Base-by-base conservation (phyloP, 257 asterid genomes). In the Ilex aquifolium region DNA sequence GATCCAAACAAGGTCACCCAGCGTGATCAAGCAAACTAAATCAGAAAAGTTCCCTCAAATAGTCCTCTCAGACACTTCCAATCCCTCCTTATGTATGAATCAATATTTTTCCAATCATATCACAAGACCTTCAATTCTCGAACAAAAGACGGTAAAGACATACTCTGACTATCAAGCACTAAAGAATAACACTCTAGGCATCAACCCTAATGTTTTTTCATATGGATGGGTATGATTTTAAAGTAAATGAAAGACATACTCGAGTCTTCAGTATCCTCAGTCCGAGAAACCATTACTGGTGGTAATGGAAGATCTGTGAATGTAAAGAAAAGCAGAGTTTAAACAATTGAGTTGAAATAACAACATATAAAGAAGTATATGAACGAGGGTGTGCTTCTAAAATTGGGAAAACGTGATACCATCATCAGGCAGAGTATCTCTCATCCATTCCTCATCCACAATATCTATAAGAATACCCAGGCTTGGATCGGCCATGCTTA, bases 381-480 rank as follows among this genome's bases (percentile, higher is more conserved):
- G 27, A 21, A 21, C 27, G 27, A 21, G 27, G 27, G 27, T 17
- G 30, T 36, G 14, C 69, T 39, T 21, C 7, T 14, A 10, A 31
- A n/a, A 13, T 32, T 7, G 57, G 72, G 32, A 21, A 44, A 1
- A n/a, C 15, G 56, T 39, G 61, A 31, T 75, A 88, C 94, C 91
- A 65, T 88, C 94, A 62, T 75, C 79, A 7, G 94, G 94, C 71
- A 85, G 83, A 51, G 88, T 88, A 57, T 85, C 96, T 74, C 79
- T 80, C 91, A 83, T 83, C 95, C 96, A 88, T 66, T 88, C 95
- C 65, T 85, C 95, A 67, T 88, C 94, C 57, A 85, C 94, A 27
- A 88, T 71, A 60, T 85, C 96, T 31, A 85, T 73, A n/a, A 88
- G 84, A 32, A 76, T 57, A 32, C 86, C 91, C 84, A 84, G 56